Conservation (phyloP, 1,284 basidiomycete genomes). For the Ganoderma multipileum region DNA sequence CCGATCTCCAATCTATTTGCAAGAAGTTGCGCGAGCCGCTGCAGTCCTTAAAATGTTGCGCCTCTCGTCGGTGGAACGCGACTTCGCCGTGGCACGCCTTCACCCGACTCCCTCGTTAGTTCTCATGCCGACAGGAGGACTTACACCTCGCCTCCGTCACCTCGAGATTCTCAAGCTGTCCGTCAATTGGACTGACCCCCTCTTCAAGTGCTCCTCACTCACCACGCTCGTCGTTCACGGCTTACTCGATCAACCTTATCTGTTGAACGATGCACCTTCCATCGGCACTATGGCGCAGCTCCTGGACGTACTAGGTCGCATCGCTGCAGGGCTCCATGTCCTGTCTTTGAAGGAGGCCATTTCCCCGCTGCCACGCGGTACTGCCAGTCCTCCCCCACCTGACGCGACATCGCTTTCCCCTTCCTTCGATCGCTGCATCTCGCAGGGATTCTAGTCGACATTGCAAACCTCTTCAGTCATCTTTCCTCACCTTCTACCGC, state of each 20-base stretch:
- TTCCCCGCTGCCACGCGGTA: background rate
- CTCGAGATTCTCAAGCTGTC: background rate
- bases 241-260: background rate
- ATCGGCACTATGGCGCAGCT: background rate
- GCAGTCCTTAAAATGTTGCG: background rate
- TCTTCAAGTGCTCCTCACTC: background rate
- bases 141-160: conserved; percentile 1
- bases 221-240: background rate
- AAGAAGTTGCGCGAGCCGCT: background rate
- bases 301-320: background rate
- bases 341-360: background rate
- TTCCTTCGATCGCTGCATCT: background rate
- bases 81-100: background rate
- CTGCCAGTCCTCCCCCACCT: background rate
- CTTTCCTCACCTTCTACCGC: background rate
- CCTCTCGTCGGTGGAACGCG: background rate
- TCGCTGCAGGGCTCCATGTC: background rate
- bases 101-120: background rate
- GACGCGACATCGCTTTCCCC: background rate
- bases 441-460: background rate
- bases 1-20: background rate
- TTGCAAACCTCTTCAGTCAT: background rate
- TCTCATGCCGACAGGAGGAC: background rate
- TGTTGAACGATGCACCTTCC: background rate
- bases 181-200: background rate